Evolutionary conservation across 352 stramenopile genomes (phyloP).

Genomic region (Elongisporangium anandrum): DNA sequence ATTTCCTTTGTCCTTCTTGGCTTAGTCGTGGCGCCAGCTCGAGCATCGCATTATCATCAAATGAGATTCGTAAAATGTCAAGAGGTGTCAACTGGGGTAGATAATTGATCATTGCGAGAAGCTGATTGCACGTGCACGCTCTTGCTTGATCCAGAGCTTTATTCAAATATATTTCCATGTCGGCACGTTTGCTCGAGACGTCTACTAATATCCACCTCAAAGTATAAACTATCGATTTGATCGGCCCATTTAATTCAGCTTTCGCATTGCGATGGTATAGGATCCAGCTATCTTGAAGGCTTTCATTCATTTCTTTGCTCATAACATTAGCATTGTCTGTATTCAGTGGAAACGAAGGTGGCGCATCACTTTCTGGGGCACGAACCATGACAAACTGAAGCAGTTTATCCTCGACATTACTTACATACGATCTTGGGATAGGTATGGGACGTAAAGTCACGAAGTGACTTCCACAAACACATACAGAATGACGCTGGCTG

Average conservation of each 20-base stretch:
- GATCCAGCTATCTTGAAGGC: conserved; percentile 40
- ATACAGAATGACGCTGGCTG: background rate
- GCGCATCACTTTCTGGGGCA: background rate
- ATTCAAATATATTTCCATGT: conserved; percentile 16
- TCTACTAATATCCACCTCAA: conserved; percentile 16
- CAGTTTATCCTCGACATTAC: conserved; percentile 11
- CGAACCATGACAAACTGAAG: conserved; percentile 2
- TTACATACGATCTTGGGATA: conserved; percentile 12
- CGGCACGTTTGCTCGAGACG: conserved; percentile 11
- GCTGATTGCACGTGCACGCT: conserved; percentile 4
- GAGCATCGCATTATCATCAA: conserved; percentile 27
- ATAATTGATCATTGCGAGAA: conserved; percentile 9
- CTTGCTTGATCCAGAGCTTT: background rate
- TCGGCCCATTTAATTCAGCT: conserved; percentile 2
- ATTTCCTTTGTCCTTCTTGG: conserved; percentile 5
- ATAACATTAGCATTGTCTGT: conserved; percentile 16
- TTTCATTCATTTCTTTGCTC: conserved; percentile 28
- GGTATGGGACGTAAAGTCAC: conserved; percentile 6
- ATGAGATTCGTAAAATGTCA: conserved; percentile 30
- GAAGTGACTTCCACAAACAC: background rate
- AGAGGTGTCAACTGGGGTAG: conserved; percentile 14
- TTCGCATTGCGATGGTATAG: conserved; percentile 21
- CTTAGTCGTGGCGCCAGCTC: conserved; percentile 23
- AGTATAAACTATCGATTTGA: conserved; percentile 1
- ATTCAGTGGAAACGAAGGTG: conserved; percentile 17